Base-by-base conservation (phyloP, 768 basidiomycete species). In the Tulasnella sp. region DNA sequence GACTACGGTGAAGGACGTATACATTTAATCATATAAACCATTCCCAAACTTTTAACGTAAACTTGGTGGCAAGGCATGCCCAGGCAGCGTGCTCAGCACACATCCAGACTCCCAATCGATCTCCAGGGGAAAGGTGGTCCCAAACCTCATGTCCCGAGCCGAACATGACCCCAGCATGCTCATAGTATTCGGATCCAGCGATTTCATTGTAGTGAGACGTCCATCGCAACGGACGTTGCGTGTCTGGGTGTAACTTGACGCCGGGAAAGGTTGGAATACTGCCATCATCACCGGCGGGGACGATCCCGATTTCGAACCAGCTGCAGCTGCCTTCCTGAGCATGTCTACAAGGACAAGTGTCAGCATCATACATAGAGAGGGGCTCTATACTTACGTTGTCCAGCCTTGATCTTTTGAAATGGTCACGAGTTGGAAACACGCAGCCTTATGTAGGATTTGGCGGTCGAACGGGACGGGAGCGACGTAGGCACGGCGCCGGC, bases 391-490 rank as follows among this genome's bases (percentile, higher is more conserved):
- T 54, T 40, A 54, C 52, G 36, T 40, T 27, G 29, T 29, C 52
- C 52, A 54, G n/a, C 52, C 52, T 39, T 54, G 52, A 54, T 54
- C 52, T 40, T 54, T 54, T 27, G 52, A 54, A 8, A 12, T 37
- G 2, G 52, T 54, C 35, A 37, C 36, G 37, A 41, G 19, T 19
- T 27, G 21, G 2, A 54, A 9, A 19, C 39, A 40, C 25, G 35
- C 36, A 27, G 42, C 25, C 19, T 42, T 36, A 11, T 39, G 12
- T 27, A 54, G 32, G 6, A 23, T 27, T 31, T 14, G 27, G 8
- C 42, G 21, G 25, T 40, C 39, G 37, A 54, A 40, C 25, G 27
- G 2, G 52, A 29, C 14, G 29, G 42, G 17, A 36, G 39, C 37
- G 42, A 40, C 37, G 25, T 54, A 23, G 23, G 6, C 34, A 35